Evolutionary conservation across 192 early-diverging fungal genomes (phyloP), one percentile per base, ranked within the genome.

Genomic region (Cetraspora pellucida): DNA sequence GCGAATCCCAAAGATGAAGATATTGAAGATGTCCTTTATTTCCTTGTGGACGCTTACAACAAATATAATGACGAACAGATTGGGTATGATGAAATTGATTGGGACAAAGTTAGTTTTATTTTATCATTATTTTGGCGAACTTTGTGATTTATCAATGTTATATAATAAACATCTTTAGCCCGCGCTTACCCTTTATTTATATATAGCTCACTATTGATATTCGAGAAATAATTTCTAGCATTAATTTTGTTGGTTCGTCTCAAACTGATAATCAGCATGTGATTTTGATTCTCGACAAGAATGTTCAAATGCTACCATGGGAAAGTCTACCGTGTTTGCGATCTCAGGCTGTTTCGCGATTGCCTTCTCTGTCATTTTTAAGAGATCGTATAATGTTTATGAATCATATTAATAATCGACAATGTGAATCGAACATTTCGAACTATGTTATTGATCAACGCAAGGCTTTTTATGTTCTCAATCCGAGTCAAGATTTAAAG

Each of bases 401-500:
- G 63, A 69, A 57, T 44, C 70, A 79, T 81, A 28, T 50, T 10
- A 28, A 71, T 23, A 50, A 75, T n/a, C 23, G n/a, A 47, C 31
- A 3, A 10, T n/a, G 44, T 0, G 27, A 57, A 21, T 1, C 13
- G 11, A 43, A 23, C 47, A 87, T 84, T 84, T 70, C 43, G 13
- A 86, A 89, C 71, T 43, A 86, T 13, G 66, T 65, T 7, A 80
- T 90, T 19, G 78, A 90, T 70, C 61, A 77, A 0, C 30, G 79
- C 23, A 87, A 82, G 1, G 84, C 87, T 1, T 95, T 86, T 79
- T 99, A 96, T 80, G 82, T 98, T 17, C 83, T 99, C 21, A 99
- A 99, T 84, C 98, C 98, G 1, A 90, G 87, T 25, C 91, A 90
- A 19, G 96, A 99, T 77, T 81, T 99, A 72, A 82, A 81, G 54